Evolutionary conservation across 148 eudicot species (phyloP), one percentile per base, ranked within the genome.

Genomic region (Diospyros lotus): DNA sequence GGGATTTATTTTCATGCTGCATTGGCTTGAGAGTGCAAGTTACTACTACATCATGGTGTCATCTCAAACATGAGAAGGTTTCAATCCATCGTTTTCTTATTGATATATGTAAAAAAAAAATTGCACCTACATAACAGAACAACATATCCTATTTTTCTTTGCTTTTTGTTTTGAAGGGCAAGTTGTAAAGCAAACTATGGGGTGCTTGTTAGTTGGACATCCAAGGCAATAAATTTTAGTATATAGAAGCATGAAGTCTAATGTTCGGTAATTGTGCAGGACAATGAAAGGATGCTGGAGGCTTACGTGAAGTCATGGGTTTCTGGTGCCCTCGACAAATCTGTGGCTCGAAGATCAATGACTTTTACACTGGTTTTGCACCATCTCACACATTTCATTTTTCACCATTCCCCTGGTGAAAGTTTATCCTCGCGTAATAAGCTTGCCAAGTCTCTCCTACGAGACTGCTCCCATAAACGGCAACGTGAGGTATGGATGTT

Each of bases 281-380:
- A 84, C 28, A 81, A 95, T 69, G 91, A 84, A 70, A 80, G 68
- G 63, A 83, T 95, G 71, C 77, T 92, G 80, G 94, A 92, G 83
- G 96, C 97, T 10, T 90, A 88, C 83, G 90, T 76, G 41, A 92
- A 92, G 76, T 89, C 97, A 66, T 95, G 99, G 99, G 87, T 84
- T 61, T 86, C 91, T 72, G 99, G 97, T 64, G 84, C 94, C 54
- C 94, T 95, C 51, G 97, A 92, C 77, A 85, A 78, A 85, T 89
- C 97, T 69, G 89, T 80, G 65, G 73, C 76, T 59, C 87, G 97
- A 50, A 50, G 76, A 48, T 89, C 94, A 13, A 63, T 83, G 65
- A 77, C 97, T 58, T 92, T 80, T 82, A 55, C 82, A 5, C 78
- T 95, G 78, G 98, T 69, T 73, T 68, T 90, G 80, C 97, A 95